These are phyloP conservation scores for Fusarium sp. DNA, from an alignment of 2,329 filamentous ascomycete species.

Conservation along the genomic window DNA sequence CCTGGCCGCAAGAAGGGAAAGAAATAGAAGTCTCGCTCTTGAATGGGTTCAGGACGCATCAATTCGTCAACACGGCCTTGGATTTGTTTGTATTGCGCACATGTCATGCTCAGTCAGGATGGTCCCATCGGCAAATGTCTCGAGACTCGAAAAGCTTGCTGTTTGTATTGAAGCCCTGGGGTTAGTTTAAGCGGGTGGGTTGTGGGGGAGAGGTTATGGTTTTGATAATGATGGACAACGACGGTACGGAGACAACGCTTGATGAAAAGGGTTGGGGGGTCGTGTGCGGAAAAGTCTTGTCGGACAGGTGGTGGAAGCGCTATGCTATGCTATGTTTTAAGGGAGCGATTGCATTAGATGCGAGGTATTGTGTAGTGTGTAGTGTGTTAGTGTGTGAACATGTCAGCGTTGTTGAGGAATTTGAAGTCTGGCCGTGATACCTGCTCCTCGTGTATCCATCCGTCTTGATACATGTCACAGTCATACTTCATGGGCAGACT, in stretches of 20 bases:
- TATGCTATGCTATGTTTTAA: background rate
- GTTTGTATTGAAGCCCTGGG: background rate
- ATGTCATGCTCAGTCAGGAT: background rate
- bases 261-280: background rate
- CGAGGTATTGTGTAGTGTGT: slow-evolving; percentile 20
- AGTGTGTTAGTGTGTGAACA: slow-evolving; percentile 15
- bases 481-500: background rate
- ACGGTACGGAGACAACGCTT: slow-evolving; percentile 4
- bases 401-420: slow-evolving; percentile 6
- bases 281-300: slow-evolving; percentile 1
- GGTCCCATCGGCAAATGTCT: background rate
- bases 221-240: slow-evolving; percentile 4
- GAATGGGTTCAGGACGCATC: slow-evolving; percentile 7
- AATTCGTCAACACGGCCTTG: slow-evolving; percentile 5
- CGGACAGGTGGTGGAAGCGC: slow-evolving; percentile 1
- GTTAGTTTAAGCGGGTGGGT: background rate
- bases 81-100: background rate
- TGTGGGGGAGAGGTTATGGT: background rate
- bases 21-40: slow-evolving; percentile 60
- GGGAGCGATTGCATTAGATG: slow-evolving; percentile 12
- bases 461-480: background rate
- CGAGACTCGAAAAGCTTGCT: background rate
- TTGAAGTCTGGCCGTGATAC: background rate
- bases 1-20: slow-evolving; percentile 92
- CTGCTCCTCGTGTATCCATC: background rate